A percentile compares a stretch with the other conserved stretches of the same genome.
Evolutionary conservation across 2,329 filamentous ascomycete species (phyloP).

Genomic region (Monosporascus ibericus): DNA sequence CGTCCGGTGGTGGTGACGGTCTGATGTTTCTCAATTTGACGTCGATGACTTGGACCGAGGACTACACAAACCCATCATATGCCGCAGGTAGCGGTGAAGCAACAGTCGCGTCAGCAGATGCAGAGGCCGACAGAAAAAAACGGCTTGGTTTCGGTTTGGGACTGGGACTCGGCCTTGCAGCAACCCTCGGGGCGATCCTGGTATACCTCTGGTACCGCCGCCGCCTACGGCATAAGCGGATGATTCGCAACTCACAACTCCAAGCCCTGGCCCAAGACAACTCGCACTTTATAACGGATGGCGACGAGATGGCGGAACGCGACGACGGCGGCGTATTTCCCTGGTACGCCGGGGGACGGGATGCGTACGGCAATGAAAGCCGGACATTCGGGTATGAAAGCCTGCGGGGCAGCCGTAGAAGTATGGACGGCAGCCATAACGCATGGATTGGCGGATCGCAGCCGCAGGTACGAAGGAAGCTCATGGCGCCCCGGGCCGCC

Average conservation of each 20-base stretch:
- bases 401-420: slow-evolving; percentile 29
- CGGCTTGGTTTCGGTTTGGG: slow-evolving; percentile 59
- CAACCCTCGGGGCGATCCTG: slow-evolving; percentile 40
- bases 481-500: slow-evolving; percentile 21
- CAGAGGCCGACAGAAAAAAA: slow-evolving; percentile 19
- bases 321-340: slow-evolving; percentile 25
- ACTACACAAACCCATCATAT: slow-evolving; percentile 41
- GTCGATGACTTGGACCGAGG: slow-evolving; percentile 45
- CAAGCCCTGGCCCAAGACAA: slow-evolving; percentile 45
- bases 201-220: slow-evolving; percentile 44
- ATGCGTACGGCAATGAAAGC: slow-evolving; percentile 34
- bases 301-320: slow-evolving; percentile 42
- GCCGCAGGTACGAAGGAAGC: slow-evolving; percentile 20
- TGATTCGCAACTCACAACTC: slow-evolving; percentile 38
- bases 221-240: slow-evolving; percentile 33
- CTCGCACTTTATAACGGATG: slow-evolving; percentile 35
- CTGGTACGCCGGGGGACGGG: slow-evolving; percentile 42
- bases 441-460: slow-evolving; percentile 20
- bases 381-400: slow-evolving; percentile 45
- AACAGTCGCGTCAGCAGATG: slow-evolving; percentile 4
- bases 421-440: slow-evolving; percentile 18
- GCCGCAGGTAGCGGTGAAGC: slow-evolving; percentile 2
- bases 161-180: slow-evolving; percentile 55
- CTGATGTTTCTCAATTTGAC: slow-evolving; percentile 52
- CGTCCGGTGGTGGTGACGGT: slow-evolving; percentile 11